Evolutionary conservation across 2,329 filamentous ascomycete species (phyloP), one percentile per base, ranked within the genome.

Genomic region (Decorospora gaudefroyi): DNA sequence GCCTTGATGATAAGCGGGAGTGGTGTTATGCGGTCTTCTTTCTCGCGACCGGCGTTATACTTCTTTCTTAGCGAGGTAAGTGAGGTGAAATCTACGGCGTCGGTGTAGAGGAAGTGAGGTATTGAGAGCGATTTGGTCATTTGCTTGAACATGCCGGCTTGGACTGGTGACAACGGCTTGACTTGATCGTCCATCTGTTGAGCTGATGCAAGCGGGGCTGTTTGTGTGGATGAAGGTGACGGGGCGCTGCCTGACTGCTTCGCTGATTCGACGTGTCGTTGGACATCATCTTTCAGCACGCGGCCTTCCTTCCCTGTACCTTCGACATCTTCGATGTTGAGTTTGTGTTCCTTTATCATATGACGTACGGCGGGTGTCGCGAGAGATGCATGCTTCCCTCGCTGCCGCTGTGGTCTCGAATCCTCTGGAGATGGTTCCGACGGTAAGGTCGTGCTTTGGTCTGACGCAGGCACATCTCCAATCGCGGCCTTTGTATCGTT

Each of bases 1-100:
- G 93, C 92, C 75, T 99, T 99, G 74, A 99, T 83, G 65, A 97
- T 86, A 75, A 99, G 96, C 3, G 93, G 90, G 6, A 99, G 82
- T 70, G 90, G 93, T 1, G 92, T 95, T 46, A 96, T 77, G 90
- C 55, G 77, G 60, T 57, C 65, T 53, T 35, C 62, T 53, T 65
- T 64, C 19, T 67, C 61, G 30, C 67, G 64, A 18, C 65, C 59
- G 31, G 65, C 51, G 72, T 95, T 95, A 45, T 96, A 80, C 33
- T 83, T 85, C 51, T 78, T 76, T 32, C 93, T 88, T 38, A 96
- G 78, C 34, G 80, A 73, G 46, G 84, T 83, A 4, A 99, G 80
- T 26, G 80, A 77, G 29, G 87, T 85, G 69, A 96, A 86, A 73
- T 95, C 87, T 35, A 96, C 78, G 66, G 92, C 88, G 71, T 96